Percentiles rank a stretch among this genome's conserved stretches.
These are phyloP conservation scores for Xylaria sp. DNA, from an alignment of 2,329 filamentous ascomycete genomes.

Conservation along the genomic window DNA sequence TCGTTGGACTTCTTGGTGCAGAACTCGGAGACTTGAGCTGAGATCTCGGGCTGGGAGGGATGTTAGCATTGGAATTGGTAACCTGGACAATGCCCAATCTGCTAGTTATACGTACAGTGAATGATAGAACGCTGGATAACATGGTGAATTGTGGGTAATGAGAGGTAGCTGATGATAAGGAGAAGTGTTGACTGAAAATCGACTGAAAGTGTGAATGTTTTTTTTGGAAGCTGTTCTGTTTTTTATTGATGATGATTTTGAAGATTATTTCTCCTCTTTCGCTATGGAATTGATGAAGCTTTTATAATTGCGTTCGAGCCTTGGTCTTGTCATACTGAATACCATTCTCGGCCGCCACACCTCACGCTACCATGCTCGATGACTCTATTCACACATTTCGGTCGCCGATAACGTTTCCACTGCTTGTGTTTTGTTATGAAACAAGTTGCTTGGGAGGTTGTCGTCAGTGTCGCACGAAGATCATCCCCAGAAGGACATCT, in stretches of 20 bases:
- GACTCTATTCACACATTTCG: too few species aligned
- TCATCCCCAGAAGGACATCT: too few species aligned
- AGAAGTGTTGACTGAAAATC: background rate
- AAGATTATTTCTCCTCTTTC: background rate
- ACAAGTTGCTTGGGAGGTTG: too few species aligned
- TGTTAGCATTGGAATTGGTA: background rate
- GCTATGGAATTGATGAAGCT: background rate
- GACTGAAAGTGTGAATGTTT: background rate
- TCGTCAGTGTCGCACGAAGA: too few species aligned
- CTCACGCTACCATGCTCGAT: too few species aligned
- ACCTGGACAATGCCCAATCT: background rate
- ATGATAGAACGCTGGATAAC: constrained; percentile 17
- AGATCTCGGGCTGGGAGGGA: constrained; percentile 20
- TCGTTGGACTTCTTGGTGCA: constrained; percentile 26
- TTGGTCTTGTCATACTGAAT: background rate
- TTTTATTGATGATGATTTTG: constrained; percentile 2
- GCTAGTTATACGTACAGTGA: constrained; percentile 13
- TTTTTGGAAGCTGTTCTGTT: background rate
- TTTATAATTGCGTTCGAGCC: background rate
- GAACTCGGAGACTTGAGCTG: constrained; percentile 28
- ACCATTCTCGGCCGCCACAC: too few species aligned
- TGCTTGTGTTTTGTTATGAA: too few species aligned
- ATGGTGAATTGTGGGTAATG: too few species aligned
- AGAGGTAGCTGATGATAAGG: background rate
- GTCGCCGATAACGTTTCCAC: too few species aligned